phyloP scores from a whole-genome alignment of 805 yeast species.

The Saccharomycopsis babjevae region DNA sequence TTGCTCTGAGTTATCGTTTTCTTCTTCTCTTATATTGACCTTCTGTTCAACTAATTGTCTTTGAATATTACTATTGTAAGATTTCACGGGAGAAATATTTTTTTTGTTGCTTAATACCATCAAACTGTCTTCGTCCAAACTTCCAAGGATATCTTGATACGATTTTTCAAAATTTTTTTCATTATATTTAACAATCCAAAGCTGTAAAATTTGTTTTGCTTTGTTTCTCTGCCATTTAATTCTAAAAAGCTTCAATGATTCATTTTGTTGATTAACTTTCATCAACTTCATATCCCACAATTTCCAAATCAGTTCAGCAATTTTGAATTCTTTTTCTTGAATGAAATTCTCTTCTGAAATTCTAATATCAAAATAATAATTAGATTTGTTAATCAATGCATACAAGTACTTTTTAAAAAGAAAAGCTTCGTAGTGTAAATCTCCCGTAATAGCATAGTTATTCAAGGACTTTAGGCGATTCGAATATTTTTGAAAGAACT shows the following conservation, averaged over 20 bases:
- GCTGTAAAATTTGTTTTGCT: slow-evolving; percentile 6
- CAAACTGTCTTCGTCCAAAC: neutral
- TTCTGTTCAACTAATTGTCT: neutral
- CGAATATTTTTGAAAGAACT: slow-evolving; percentile 1
- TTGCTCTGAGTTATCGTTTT: neutral
- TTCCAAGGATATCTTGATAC: neutral
- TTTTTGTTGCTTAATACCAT: neutral
- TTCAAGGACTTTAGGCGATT: slow-evolving; percentile 2
- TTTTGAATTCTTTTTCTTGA: slow-evolving; percentile 2
- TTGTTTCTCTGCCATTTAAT: slow-evolving; percentile 10
- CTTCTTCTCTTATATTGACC: neutral
- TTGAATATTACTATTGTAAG: slow-evolving; percentile 1
- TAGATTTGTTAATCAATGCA: slow-evolving; percentile 6
- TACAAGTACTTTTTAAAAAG: neutral
- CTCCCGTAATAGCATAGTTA: slow-evolving; percentile 1
- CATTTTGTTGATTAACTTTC: slow-evolving; percentile 11
- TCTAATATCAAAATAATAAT: slow-evolving; percentile 10
- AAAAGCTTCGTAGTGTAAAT: neutral
- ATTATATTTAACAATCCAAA: slow-evolving; percentile 10
- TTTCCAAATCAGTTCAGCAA: neutral
- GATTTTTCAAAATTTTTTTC: neutral
- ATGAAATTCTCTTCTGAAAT: neutral
- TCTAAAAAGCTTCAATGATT: slow-evolving; percentile 2
- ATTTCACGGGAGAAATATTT: slow-evolving; percentile 13
- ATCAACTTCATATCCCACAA: slow-evolving; percentile 11